These are phyloP conservation scores for Sarocladium kiliense DNA, from an alignment of 2,329 filamentous ascomycete species.

Conservation along the genomic window DNA sequence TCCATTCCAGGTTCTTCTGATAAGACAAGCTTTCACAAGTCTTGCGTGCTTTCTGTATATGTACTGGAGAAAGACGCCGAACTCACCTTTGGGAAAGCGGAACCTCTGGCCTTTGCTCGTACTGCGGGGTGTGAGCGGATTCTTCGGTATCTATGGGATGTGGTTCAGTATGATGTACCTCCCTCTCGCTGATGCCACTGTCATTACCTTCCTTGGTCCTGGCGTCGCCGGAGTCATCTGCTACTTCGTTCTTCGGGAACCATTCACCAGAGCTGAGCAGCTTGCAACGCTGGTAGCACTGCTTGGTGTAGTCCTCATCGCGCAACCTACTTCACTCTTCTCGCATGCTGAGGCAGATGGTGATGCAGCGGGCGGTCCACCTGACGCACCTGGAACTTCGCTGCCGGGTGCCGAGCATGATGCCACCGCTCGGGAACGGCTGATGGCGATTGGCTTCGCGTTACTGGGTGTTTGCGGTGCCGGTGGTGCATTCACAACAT, in stretches of 20 bases:
- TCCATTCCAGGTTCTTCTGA: conserved; percentile 80
- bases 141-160: conserved; percentile 74
- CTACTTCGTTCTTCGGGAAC: conserved; percentile 67
- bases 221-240: conserved; percentile 76
- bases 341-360: conserved; percentile 13
- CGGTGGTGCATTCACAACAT: conserved; percentile 66
- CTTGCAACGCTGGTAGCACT: conserved; percentile 71
- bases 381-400: conserved; percentile 13
- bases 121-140: conserved; percentile 63
- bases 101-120: conserved; percentile 65
- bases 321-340: conserved; percentile 61
- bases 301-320: conserved; percentile 77
- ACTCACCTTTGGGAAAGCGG: conserved; percentile 64
- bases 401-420: conserved; percentile 29
- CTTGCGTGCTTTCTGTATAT: conserved; percentile 66
- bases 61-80: conserved; percentile 61
- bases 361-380: conserved; percentile 15
- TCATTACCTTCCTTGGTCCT: conserved; percentile 82
- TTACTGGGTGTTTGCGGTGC: conserved; percentile 74
- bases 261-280: conserved; percentile 73
- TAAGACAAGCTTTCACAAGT: conserved; percentile 70
- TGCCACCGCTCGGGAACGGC: conserved; percentile 56
- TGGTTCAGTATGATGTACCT: conserved; percentile 67
- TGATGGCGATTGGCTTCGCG: conserved; percentile 65
- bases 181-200: conserved; percentile 79